Evolutionary conservation across 2,329 filamentous ascomycete species (phyloP), one percentile per base, ranked within the genome.

Genomic region (Pyrenophora tritici-repentis): DNA sequence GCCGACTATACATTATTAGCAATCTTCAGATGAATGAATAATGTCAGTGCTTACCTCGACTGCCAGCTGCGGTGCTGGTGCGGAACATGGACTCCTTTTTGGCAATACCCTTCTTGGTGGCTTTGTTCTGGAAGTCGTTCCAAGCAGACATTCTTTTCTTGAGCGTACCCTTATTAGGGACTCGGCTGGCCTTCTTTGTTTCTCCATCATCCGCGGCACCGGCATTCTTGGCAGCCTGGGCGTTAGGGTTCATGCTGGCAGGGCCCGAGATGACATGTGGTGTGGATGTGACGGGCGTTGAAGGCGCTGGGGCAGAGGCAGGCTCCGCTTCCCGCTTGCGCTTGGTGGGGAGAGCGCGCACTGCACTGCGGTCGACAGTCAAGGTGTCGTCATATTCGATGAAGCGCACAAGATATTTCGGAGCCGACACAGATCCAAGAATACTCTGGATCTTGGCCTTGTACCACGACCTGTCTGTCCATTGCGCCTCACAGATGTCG

Each of bases 11-110:
- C 38, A 36, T 41, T 13, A 53, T 73, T 58, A 73, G 71, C 59
- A 32, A 37, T 26, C 47, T 26, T 12, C 14, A 9, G 1, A 7
- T 16, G 12, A 2, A 18, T 20, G 13, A 9, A 8, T 8, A 18
- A 1, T 9, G 24, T 6, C 13, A 1, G 50, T 31, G 10, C 82
- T 62, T 78, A 96, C 92, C 92, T 88, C 91, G 85, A 50, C 89
- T 92, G 66, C 90, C 84, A 18, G 94, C 83, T 55, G 90, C 87
- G 26, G 96, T 91, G 0, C 91, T 91, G 2, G 92, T 97, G 39
- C 92, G 86, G 73, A 97, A 97, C 92, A 97, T 97, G 80, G 91
- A 96, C 41, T 96, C 90, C 76, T 96, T 96, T 78, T 93, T 93
- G 70, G 90, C 92, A n/a, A 79, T 76, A 10, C 52, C 52, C 53